phyloP scores from a whole-genome alignment of 2,329 filamentous ascomycete genomes.

The Scleromitrula shiraiana region DNA sequence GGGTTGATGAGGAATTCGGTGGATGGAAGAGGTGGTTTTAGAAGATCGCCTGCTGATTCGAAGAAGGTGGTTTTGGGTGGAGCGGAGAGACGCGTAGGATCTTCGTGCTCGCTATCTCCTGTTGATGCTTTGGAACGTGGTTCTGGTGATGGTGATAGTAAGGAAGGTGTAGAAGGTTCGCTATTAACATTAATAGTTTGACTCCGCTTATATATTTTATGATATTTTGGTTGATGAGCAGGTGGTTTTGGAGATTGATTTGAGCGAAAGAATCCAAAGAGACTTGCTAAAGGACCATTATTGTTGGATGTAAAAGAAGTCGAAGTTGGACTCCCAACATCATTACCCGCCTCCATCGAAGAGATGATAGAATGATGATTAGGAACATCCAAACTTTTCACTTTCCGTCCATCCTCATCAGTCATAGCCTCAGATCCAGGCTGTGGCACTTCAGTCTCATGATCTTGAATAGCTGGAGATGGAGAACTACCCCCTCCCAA shows the following conservation, averaged over 20 bases:
- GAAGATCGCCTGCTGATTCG: conserved; percentile 84
- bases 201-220: conserved; percentile 66
- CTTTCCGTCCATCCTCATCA: conserved; percentile 56
- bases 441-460: conserved; percentile 55
- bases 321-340: conserved; percentile 12
- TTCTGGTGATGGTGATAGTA: conserved; percentile 14
- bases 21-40: conserved; percentile 81
- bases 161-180: conserved; percentile 15
- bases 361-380: conserved; percentile 14
- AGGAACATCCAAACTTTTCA: conserved; percentile 36
- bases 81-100: conserved; percentile 46
- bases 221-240: conserved; percentile 49
- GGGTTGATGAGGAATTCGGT: conserved; percentile 79
- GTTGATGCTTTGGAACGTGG: conserved; percentile 28
- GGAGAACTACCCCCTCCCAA: conserved; percentile 28
- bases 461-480: conserved; percentile 36
- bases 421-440: conserved; percentile 57
- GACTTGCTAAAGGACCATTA: conserved; percentile 43
- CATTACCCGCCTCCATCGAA: conserved; percentile 9
- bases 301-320: conserved; percentile 31
- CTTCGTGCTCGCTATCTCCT: conserved; percentile 34
- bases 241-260: conserved; percentile 42
- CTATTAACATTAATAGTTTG: conserved; percentile 57
- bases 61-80: conserved; percentile 91
- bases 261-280: conserved; percentile 65